Base-by-base conservation (phyloP, 2,329 filamentous ascomycete genomes). In the Clarireedia homoeocarpa region DNA sequence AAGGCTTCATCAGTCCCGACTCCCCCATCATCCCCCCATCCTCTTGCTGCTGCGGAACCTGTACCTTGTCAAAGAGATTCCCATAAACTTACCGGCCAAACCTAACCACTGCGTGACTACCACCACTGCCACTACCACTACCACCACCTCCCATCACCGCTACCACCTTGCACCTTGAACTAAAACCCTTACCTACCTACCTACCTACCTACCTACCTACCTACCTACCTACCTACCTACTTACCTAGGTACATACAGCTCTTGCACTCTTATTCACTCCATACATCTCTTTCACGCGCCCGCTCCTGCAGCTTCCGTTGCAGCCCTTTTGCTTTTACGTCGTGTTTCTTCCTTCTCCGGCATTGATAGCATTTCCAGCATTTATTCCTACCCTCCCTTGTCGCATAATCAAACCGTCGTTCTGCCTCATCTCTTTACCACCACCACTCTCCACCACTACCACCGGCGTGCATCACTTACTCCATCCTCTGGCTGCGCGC, bases 401-500 rank as follows among this genome's bases (percentile, higher is more conserved):
- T 55, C 52, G 38, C 30, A 51, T 51, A 45, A 49, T 48, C 42
- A 42, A 52, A 42, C 23, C 48, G 20, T 55, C 44, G 42, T 47
- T 49, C 52, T 55, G 20, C 52, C 52, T 48, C 52, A 55, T 50
- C 52, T 48, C 34, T 34, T 12, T 34, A 54, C 44, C 17, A 48
- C 15, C 45, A 17, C 26, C 34, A 30, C 36, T 40, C 27, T 27
- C 15, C 15, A 39, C 40, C 39, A 51, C 24, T 34, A 53, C 24
- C 24, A 48, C 51, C 34, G 40, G 40, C 51, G 48, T 63, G 57
- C 62, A 63, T 63, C 54, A 34, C 20, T 59, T 60, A 56, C 15
- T 54, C 46, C 58, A 58, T 63, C 59, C 62, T 59, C 59, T 61
- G n/a, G 20, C 53, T 52, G n/a, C 30, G 61, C 58, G 61, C 62